Percentiles rank a stretch among this genome's conserved stretches.
Conservation (phyloP, 129 eudicot genomes). For the Flaveria robusta region DNA sequence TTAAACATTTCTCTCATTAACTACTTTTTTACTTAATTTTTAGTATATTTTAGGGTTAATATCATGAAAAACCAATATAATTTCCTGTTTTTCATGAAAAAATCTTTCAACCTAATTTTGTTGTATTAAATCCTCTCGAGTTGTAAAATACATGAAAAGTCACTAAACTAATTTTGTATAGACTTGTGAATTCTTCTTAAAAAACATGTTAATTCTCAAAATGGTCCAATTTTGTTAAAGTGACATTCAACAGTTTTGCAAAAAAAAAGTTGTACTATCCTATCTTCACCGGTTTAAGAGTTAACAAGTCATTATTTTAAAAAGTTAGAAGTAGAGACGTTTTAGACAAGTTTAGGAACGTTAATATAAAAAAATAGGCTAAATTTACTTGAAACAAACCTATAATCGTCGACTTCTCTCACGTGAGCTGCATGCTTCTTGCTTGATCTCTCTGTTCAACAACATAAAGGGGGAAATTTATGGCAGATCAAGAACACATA, state of each 20-base stretch:
- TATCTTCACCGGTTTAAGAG: not conserved
- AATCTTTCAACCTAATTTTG: not conserved
- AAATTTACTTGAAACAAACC: conserved; percentile 43
- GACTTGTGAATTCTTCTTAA: no score
- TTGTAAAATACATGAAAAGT: no score
- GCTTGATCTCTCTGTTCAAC: conserved; percentile 54
- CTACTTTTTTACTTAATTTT: not conserved
- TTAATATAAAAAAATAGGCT: not conserved
- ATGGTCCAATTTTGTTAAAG: not conserved
- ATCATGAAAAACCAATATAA: no score
- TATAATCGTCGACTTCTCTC: conserved; percentile 72
- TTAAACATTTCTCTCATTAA: not conserved
- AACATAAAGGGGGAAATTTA: conserved; percentile 2
- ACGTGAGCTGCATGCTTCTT: conserved; percentile 54
- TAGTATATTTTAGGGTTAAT: not conserved
- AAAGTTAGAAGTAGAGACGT: not conserved
- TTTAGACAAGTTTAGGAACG: not conserved
- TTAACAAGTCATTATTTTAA: not conserved
- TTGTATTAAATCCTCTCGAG: no score
- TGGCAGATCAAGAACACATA: conserved; percentile 17
- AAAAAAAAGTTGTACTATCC: not conserved
- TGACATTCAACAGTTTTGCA: not conserved
- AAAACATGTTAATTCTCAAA: not conserved
- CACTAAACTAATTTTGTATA: no score
- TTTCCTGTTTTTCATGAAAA: not conserved